Evolutionary conservation across 73 alveolate genomes (phyloP).

Genomic region (Symbiodinium pilosum): DNA sequence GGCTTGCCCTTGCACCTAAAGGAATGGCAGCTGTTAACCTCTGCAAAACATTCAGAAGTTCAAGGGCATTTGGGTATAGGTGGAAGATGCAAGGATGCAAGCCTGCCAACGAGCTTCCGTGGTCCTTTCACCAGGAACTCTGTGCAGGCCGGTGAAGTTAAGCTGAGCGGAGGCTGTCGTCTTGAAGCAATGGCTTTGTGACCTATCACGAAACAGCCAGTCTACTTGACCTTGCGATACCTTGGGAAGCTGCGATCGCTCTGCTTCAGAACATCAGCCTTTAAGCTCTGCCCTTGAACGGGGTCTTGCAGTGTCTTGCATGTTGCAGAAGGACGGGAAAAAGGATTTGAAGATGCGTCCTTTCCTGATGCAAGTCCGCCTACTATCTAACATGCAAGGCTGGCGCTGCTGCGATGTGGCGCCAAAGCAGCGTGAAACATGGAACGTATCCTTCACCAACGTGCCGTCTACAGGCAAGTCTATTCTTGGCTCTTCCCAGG

Average conservation of each 20-base stretch:
- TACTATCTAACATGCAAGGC: neutral
- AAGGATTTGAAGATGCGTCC: neutral
- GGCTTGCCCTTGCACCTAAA: no score
- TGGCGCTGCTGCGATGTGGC: neutral
- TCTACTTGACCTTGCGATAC: no score
- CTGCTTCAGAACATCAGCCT: no score
- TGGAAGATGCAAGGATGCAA: neutral
- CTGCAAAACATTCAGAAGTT: neutral
- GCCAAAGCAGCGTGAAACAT: neutral
- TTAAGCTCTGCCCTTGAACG: neutral
- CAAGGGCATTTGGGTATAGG: neutral
- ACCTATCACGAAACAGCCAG: no score
- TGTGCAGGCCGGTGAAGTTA: neutral
- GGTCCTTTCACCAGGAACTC: constrained; percentile 23
- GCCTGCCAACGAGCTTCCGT: constrained; percentile 11
- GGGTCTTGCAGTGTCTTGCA: neutral
- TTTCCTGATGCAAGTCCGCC: no score
- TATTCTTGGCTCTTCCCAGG: neutral
- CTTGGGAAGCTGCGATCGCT: no score
- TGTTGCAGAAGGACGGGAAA: neutral
- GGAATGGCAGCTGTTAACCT: no score
- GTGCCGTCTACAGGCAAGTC: neutral
- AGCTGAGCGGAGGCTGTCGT: no score
- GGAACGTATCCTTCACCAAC: neutral
- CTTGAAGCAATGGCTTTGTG: no score